A percentile compares a stretch with the other conserved stretches of the same genome.
Evolutionary conservation across 202 grass and related monocot species (phyloP).

Genomic region (Zizania palustris): DNA sequence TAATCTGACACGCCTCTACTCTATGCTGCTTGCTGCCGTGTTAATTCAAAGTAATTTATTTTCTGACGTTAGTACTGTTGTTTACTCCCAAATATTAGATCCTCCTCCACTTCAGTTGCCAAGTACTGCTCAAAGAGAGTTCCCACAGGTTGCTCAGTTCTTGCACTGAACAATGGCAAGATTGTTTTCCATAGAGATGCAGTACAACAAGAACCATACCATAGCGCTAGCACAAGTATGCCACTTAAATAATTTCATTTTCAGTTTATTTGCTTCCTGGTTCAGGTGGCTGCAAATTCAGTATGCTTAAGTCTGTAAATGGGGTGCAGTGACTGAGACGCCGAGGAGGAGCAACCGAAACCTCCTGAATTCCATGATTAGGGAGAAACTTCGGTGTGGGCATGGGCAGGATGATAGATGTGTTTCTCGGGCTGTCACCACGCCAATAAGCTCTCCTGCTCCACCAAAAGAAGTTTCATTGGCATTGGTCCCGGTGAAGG

Average conservation of each 20-base stretch:
- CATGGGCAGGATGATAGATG: constrained; percentile 22
- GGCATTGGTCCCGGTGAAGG: constrained; percentile 52
- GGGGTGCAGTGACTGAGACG: constrained; percentile 41
- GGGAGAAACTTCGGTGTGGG: constrained; percentile 45
- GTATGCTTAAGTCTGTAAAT: constrained; percentile 25
- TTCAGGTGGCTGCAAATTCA: not conserved
- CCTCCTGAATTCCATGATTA: constrained; percentile 46
- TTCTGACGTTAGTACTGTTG: not conserved
- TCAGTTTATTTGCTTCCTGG: constrained; percentile 14
- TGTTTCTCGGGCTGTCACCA: constrained; percentile 55
- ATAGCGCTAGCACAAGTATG: constrained; percentile 35
- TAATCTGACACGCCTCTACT: not conserved
- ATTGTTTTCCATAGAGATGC: constrained; percentile 60
- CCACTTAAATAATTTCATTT: constrained; percentile 15
- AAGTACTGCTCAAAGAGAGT: constrained; percentile 89
- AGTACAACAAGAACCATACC: constrained; percentile 16
- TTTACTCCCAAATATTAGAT: constrained; percentile 46
- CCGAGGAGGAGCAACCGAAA: constrained; percentile 65
- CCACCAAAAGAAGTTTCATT: constrained; percentile 47
- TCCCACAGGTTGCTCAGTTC: constrained; percentile 60
- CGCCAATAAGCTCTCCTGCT: constrained; percentile 42
- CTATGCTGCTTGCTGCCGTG: constrained; percentile 8
- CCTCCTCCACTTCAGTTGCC: constrained; percentile 65
- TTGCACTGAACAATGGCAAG: constrained; percentile 81
- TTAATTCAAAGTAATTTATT: constrained; percentile 16